Percentiles rank a stretch among this genome's conserved stretches.
Evolutionary conservation across 768 basidiomycete species (phyloP).

Genomic region (Suillus occidentalis): DNA sequence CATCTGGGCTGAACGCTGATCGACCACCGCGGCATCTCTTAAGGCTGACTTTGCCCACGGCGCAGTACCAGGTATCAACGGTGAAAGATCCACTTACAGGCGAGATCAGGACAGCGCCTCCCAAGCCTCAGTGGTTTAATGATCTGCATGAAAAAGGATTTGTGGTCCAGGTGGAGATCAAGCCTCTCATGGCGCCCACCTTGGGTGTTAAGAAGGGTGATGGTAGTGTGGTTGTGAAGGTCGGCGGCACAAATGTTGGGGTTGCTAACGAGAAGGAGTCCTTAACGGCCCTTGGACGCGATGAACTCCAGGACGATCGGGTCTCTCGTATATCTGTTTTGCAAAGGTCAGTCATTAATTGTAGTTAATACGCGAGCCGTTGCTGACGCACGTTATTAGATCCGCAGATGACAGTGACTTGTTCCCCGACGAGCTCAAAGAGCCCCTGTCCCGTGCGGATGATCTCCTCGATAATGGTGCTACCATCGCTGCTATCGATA

Average conservation of each 20-base stretch:
- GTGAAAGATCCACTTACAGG: slow-evolving; percentile 82
- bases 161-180: slow-evolving; percentile 56
- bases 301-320: slow-evolving; percentile 74
- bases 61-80: slow-evolving; percentile 73
- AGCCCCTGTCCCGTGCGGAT: slow-evolving; percentile 60
- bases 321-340: slow-evolving; percentile 65
- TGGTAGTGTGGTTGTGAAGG: slow-evolving; percentile 19
- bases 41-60: slow-evolving; percentile 77
- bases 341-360: slow-evolving; percentile 42
- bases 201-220: slow-evolving; percentile 13
- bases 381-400: slow-evolving; percentile 32
- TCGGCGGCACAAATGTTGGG: slow-evolving; percentile 39
- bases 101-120: slow-evolving; percentile 55
- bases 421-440: slow-evolving; percentile 59
- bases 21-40: slow-evolving; percentile 69
- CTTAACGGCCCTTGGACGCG: slow-evolving; percentile 66
- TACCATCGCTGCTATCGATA: slow-evolving; percentile 11
- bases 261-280: slow-evolving; percentile 78
- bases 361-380: neutral
- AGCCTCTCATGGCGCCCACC: slow-evolving; percentile 40
- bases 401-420: slow-evolving; percentile 55
- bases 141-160: slow-evolving; percentile 62
- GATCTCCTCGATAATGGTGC: slow-evolving; percentile 50
- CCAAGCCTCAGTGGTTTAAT: slow-evolving; percentile 71
- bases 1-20: slow-evolving; percentile 59